Percentiles rank a stretch among this genome's conserved stretches.
Evolutionary conservation across 2,329 filamentous ascomycete genomes (phyloP).

Genomic region (Chaetomiaceae sp.): DNA sequence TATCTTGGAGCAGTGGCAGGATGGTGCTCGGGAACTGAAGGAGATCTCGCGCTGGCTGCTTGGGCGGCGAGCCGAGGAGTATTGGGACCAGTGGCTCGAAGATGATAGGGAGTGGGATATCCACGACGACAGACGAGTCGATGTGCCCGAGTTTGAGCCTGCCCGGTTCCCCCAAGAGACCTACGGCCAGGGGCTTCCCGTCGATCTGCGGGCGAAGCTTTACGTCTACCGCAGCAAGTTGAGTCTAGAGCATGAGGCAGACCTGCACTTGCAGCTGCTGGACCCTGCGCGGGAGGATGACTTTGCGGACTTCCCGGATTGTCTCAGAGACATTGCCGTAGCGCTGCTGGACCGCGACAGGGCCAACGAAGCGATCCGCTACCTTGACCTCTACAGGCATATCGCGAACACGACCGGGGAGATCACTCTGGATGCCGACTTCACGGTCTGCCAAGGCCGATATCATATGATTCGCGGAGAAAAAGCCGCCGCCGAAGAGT

Average conservation of each 20-base stretch:
- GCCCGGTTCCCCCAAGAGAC: slow-evolving; percentile 45
- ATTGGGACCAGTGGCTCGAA: slow-evolving; percentile 65
- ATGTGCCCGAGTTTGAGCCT: slow-evolving; percentile 55
- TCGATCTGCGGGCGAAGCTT: slow-evolving; percentile 78
- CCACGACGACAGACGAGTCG: slow-evolving; percentile 59
- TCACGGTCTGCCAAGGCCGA: slow-evolving; percentile 52
- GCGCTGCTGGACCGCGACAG: slow-evolving; percentile 38
- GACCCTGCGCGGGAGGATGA: slow-evolving; percentile 53
- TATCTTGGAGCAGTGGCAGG: slow-evolving; percentile 53
- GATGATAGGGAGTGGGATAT: slow-evolving; percentile 90
- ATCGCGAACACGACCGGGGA: slow-evolving; percentile 40
- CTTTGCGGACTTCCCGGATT: slow-evolving; percentile 64
- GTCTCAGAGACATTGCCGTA: slow-evolving; percentile 63
- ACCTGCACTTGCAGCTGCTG: slow-evolving; percentile 64
- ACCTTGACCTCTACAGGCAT: slow-evolving; percentile 49
- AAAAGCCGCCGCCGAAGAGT: slow-evolving; percentile 65
- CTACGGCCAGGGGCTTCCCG: slow-evolving; percentile 69
- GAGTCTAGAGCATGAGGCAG: slow-evolving; percentile 63
- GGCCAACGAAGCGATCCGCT: slow-evolving; percentile 42
- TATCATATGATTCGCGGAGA: slow-evolving; percentile 64
- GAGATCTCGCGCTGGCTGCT: slow-evolving; percentile 74
- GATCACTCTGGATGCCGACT: slow-evolving; percentile 37
- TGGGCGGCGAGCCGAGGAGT: slow-evolving; percentile 63
- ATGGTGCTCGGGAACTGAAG: slow-evolving; percentile 66
- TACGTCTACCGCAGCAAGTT: slow-evolving; percentile 75